Evolutionary conservation across 202 grass and related monocot genomes (phyloP).

Genomic region (Hordeum pubiflorum): DNA sequence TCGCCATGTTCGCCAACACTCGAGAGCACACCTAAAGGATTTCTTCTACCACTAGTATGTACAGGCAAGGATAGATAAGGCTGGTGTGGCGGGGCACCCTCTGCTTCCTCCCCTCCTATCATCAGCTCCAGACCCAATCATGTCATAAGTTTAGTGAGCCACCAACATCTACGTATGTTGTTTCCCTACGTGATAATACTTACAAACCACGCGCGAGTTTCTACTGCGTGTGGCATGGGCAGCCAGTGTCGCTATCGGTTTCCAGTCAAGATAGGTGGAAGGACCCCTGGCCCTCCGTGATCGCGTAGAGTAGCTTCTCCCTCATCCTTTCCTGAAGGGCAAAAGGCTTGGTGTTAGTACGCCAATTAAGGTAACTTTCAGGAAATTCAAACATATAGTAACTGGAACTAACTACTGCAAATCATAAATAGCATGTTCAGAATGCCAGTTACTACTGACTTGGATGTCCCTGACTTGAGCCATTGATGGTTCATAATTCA

Average conservation of each 20-base stretch:
- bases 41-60: slow-evolving; percentile 23
- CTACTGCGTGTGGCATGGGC: background rate
- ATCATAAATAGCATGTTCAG: background rate
- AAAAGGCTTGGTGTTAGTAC: background rate
- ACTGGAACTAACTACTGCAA: background rate
- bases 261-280: slow-evolving; percentile 77
- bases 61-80: slow-evolving; percentile 23
- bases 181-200: slow-evolving; percentile 28
- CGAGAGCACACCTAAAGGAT: slow-evolving; percentile 12
- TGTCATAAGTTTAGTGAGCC: slow-evolving; percentile 11
- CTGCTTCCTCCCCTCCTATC: background rate
- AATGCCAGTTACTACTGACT: background rate
- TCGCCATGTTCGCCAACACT: slow-evolving; percentile 17
- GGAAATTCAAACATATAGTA: background rate
- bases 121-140: slow-evolving; percentile 22
- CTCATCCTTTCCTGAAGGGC: slow-evolving; percentile 79
- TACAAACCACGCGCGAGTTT: slow-evolving; percentile 22
- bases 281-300: slow-evolving; percentile 89
- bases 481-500: no score
- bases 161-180: slow-evolving; percentile 29
- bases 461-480: no score
- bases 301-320: slow-evolving; percentile 77
- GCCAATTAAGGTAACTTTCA: background rate
- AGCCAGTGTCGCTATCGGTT: background rate
- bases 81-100: background rate